phyloP scores from a whole-genome alignment of 2,329 filamentous ascomycete species.

The Didymella lethalis region DNA sequence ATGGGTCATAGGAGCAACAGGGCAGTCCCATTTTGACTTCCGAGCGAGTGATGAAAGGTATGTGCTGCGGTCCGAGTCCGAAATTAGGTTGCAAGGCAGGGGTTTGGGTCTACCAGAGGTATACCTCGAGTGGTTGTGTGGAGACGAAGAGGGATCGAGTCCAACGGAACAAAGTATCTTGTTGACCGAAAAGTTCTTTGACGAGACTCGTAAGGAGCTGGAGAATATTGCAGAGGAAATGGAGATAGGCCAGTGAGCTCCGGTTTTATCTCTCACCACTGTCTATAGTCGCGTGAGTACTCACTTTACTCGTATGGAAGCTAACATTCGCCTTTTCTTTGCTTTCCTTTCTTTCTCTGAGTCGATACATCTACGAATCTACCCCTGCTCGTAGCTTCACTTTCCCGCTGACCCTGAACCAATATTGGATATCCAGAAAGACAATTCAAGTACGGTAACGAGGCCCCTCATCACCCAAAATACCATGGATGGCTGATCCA shows the following conservation, averaged over 20 bases:
- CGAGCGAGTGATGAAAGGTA: conserved; percentile 26
- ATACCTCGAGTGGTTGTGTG: conserved; percentile 34
- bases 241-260: background rate
- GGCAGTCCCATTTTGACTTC: conserved; percentile 24
- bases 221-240: no score
- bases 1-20: conserved; percentile 27
- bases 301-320: background rate
- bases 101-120: conserved; percentile 28
- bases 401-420: background rate
- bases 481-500: background rate
- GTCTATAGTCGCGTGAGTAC: background rate
- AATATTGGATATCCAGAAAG: background rate
- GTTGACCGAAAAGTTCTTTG: conserved; percentile 30
- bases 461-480: background rate
- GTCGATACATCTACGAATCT: background rate
- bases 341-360: background rate
- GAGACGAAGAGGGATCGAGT: conserved; percentile 23
- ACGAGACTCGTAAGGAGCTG: background rate
- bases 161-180: conserved; percentile 25
- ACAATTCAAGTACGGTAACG: background rate
- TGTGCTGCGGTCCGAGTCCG: conserved; percentile 17
- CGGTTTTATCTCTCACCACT: background rate
- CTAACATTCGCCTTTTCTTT: background rate
- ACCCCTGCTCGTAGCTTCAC: background rate
- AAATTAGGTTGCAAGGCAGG: conserved; percentile 12